Evolutionary conservation across 768 basidiomycete species (phyloP).

Genomic region (Kwoniella newhampshirensis): DNA sequence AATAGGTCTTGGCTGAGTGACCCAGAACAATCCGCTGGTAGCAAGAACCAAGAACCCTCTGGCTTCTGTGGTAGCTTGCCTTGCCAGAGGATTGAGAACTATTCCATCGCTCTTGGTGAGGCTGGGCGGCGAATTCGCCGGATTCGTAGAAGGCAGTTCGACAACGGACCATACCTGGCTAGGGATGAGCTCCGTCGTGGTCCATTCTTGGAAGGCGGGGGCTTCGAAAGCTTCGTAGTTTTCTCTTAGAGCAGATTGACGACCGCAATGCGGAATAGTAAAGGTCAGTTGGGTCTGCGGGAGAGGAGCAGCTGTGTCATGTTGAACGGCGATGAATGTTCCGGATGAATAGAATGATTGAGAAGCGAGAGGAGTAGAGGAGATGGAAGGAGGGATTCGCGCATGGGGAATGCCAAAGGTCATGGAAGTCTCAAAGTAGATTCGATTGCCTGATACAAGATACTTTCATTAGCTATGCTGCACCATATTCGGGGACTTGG

Average conservation of each 20-base stretch:
- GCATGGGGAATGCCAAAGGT: conserved; percentile 23
- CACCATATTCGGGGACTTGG: not conserved
- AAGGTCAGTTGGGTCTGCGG: conserved; percentile 28
- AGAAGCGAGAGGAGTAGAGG: conserved; percentile 65
- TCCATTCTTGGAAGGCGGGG: conserved; percentile 32
- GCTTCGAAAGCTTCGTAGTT: conserved; percentile 32
- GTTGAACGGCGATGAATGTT: conserved; percentile 37
- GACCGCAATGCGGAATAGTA: conserved; percentile 32
- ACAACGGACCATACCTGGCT: conserved; percentile 42
- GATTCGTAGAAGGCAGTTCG: conserved; percentile 35
- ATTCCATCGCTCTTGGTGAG: conserved; percentile 15
- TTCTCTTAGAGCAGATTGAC: conserved; percentile 34
- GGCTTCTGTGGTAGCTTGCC: conserved; percentile 29
- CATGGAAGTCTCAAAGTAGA: conserved; percentile 9
- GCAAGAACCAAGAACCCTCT: conserved; percentile 69
- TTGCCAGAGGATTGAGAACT: conserved; percentile 28
- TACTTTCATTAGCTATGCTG: conserved; percentile 7
- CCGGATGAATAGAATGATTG: conserved; percentile 54
- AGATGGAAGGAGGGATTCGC: conserved; percentile 53
- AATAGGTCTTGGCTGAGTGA: conserved; percentile 76
- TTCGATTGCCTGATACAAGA: conserved; percentile 9
- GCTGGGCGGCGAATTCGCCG: conserved; percentile 18
- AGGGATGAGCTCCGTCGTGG: conserved; percentile 24
- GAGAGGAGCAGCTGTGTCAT: conserved; percentile 22
- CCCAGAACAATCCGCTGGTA: conserved; percentile 77